Evolutionary conservation across 2,329 filamentous ascomycete species (phyloP).

Genomic region (Claviceps pusilla): DNA sequence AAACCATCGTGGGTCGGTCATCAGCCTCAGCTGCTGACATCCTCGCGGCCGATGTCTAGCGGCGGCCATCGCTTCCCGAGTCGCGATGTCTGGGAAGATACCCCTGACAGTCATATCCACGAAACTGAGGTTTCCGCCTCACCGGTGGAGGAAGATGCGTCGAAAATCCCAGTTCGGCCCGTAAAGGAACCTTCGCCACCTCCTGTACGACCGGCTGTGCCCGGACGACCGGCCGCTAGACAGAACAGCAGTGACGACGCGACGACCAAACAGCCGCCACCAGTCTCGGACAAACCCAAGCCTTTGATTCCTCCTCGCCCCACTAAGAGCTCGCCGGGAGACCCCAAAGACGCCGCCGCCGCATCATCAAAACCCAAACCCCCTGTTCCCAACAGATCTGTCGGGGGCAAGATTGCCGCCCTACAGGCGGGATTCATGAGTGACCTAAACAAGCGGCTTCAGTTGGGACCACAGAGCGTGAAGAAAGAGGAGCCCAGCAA

Average conservation of each 20-base stretch:
- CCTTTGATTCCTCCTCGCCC: conserved; percentile 48
- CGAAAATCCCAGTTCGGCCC: conserved; percentile 18
- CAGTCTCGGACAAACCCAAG: conserved; percentile 39
- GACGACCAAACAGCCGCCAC: conserved; percentile 21
- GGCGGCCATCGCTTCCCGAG: conserved; percentile 69
- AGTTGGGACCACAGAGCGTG: conserved; percentile 66
- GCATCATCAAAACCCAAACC: conserved; percentile 60
- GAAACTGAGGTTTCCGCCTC: conserved; percentile 52
- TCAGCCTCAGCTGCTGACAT: conserved; percentile 31
- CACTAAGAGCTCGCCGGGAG: conserved; percentile 30
- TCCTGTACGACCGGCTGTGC: conserved; percentile 30
- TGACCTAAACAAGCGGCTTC: conserved; percentile 78
- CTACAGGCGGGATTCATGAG: conserved; percentile 85
- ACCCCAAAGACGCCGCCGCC: conserved; percentile 27
- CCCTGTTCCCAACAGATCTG: conserved; percentile 57
- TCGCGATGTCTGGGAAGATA: conserved; percentile 88
- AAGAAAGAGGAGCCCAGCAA: conserved; percentile 53
- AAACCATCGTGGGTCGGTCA: conserved; percentile 31
- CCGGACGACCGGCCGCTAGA: conserved; percentile 40
- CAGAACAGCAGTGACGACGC: conserved; percentile 22
- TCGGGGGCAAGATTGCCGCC: conserved; percentile 75
- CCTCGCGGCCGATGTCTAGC: conserved; percentile 34
- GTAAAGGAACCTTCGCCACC: conserved; percentile 23
- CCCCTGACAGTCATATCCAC: conserved; percentile 66
- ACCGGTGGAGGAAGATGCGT: conserved; percentile 15